These are phyloP conservation scores for Hyphodiscus sp. DNA, from an alignment of 2,329 filamentous ascomycete genomes.

Conservation along the genomic window DNA sequence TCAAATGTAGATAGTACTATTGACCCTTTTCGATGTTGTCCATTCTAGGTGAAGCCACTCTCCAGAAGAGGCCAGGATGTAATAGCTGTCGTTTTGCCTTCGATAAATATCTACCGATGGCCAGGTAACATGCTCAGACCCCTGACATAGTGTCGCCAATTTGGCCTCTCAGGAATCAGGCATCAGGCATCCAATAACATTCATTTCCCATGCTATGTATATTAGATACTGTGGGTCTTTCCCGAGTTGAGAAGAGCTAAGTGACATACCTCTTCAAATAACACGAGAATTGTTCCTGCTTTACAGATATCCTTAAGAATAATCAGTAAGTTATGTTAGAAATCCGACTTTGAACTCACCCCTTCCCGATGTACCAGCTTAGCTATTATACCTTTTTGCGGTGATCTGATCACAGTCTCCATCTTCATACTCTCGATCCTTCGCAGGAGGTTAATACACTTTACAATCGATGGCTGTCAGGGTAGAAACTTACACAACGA, in stretches of 20 bases:
- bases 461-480: constrained; percentile 14
- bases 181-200: background rate
- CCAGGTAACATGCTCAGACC: too few relatives aligned
- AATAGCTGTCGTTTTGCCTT: too few relatives aligned
- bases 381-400: constrained; percentile 64
- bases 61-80: too few relatives aligned
- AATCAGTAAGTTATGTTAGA: constrained; percentile 1
- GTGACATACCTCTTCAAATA: constrained; percentile 53
- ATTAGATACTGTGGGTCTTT: background rate
- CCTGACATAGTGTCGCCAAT: too few relatives aligned
- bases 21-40: too few relatives aligned
- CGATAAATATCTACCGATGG: too few relatives aligned
- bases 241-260: background rate
- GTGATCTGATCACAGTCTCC: constrained; percentile 77
- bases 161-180: too few relatives aligned
- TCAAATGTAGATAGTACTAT: too few relatives aligned
- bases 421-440: constrained; percentile 87
- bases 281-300: constrained; percentile 65
- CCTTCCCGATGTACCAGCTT: constrained; percentile 69
- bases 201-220: background rate
- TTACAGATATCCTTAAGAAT: constrained; percentile 64
- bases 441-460: constrained; percentile 8
- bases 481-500: constrained; percentile 63
- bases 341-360: constrained; percentile 40
- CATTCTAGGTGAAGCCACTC: too few relatives aligned